phyloP scores from a whole-genome alignment of 2,329 filamentous ascomycete genomes.

The Elsinoe arachidis region DNA sequence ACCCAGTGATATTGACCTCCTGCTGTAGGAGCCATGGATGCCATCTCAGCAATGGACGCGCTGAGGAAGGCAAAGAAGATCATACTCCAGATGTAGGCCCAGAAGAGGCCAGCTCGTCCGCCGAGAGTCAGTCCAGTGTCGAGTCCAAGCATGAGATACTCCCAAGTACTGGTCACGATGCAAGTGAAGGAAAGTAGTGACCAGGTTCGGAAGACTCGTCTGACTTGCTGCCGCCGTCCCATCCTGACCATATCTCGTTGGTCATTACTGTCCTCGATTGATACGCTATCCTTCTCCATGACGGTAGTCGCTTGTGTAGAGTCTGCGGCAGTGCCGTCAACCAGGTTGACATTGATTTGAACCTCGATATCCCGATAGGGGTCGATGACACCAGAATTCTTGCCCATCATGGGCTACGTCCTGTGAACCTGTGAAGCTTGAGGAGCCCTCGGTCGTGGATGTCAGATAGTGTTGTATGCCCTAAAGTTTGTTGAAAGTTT shows the following conservation, averaged over 20 bases:
- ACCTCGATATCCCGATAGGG: not conserved
- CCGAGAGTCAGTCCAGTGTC: conserved; percentile 17
- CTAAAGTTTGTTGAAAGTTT: not conserved
- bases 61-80: conserved; percentile 10
- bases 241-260: conserved; percentile 8
- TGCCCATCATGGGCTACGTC: not conserved
- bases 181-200: conserved; percentile 19
- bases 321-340: not conserved
- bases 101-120: conserved; percentile 19
- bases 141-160: conserved; percentile 17
- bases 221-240: conserved; percentile 8
- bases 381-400: not conserved
- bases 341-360: not conserved
- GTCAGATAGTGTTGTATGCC: not conserved
- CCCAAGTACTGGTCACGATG: conserved; percentile 20
- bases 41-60: conserved; percentile 32
- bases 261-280: conserved; percentile 8
- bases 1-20: conserved; percentile 36
- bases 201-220: conserved; percentile 17
- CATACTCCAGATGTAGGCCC: conserved; percentile 20
- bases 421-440: not conserved
- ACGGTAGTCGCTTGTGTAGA: not conserved
- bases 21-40: conserved; percentile 37
- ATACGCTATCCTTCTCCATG: conserved; percentile 5
- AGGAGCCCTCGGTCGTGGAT: not conserved